phyloP scores from a whole-genome alignment of 441 rosid genomes.

The Sinapis alba region DNA sequence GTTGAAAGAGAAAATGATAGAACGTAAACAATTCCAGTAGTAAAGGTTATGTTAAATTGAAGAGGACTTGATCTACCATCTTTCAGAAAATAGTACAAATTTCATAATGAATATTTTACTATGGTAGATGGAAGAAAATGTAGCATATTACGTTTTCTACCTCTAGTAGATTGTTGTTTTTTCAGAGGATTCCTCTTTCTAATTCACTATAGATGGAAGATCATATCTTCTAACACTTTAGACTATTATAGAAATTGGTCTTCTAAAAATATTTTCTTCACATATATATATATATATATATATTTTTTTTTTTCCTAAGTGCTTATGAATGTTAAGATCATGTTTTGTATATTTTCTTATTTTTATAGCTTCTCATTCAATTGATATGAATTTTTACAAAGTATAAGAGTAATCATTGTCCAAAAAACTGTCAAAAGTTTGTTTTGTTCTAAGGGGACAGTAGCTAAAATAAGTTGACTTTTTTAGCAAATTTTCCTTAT shows the following conservation, averaged over 20 bases:
- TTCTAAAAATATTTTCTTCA: neutral
- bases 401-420: neutral
- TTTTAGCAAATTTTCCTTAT: too few relatives aligned
- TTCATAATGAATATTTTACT: too few relatives aligned
- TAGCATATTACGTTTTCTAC: neutral
- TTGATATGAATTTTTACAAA: neutral
- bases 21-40: too few relatives aligned
- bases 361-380: neutral
- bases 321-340: neutral
- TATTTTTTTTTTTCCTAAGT: neutral
- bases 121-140: neutral
- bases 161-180: neutral
- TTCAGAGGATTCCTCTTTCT: neutral
- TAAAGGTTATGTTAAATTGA: too few relatives aligned
- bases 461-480: too few relatives aligned
- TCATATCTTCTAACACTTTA: neutral
- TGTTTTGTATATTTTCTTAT: neutral
- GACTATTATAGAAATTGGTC: neutral
- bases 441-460: too few relatives aligned
- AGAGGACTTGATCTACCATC: too few relatives aligned
- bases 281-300: too few relatives aligned
- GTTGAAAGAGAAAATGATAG: too few relatives aligned
- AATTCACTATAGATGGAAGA: neutral
- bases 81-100: too few relatives aligned
- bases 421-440: too few relatives aligned